These are phyloP conservation scores for Leccinellum albellum DNA, from an alignment of 768 basidiomycete genomes.

Conservation along the genomic window DNA sequence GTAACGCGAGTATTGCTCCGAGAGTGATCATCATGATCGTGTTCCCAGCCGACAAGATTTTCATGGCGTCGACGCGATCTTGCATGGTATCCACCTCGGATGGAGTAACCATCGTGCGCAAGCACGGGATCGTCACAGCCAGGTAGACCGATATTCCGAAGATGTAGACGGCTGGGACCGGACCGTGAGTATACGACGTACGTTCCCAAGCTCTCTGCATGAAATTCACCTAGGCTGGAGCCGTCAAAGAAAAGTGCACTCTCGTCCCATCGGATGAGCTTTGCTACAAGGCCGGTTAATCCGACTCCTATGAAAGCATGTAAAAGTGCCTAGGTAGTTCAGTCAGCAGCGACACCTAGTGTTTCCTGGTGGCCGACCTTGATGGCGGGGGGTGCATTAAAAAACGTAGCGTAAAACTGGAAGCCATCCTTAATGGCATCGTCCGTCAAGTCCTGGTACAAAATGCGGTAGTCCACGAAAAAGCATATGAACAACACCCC, in stretches of 20 bases:
- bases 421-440: conserved; percentile 71
- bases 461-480: conserved; percentile 81
- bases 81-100: conserved; percentile 49
- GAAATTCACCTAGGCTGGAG: conserved; percentile 65
- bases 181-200: conserved; percentile 12
- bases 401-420: conserved; percentile 91
- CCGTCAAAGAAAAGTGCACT: conserved; percentile 96
- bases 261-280: conserved; percentile 85
- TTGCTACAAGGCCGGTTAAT: conserved; percentile 67
- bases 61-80: conserved; percentile 76
- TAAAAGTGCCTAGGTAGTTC: conserved; percentile 61
- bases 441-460: conserved; percentile 67
- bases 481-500: conserved; percentile 82
- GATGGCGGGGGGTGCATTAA: conserved; percentile 88
- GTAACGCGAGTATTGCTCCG: conserved; percentile 60
- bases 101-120: conserved; percentile 73
- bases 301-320: conserved; percentile 84
- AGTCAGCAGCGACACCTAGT: background rate
- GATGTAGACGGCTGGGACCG: conserved; percentile 61
- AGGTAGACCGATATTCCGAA: conserved; percentile 79
- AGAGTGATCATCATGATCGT: conserved; percentile 73
- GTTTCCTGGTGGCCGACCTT: conserved; percentile 53
- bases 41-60: conserved; percentile 82
- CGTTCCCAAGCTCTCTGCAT: background rate
- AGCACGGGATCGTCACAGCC: conserved; percentile 72